Base-by-base conservation (phyloP, 1,284 basidiomycete species). In the Boletellus dicymbophilus region DNA sequence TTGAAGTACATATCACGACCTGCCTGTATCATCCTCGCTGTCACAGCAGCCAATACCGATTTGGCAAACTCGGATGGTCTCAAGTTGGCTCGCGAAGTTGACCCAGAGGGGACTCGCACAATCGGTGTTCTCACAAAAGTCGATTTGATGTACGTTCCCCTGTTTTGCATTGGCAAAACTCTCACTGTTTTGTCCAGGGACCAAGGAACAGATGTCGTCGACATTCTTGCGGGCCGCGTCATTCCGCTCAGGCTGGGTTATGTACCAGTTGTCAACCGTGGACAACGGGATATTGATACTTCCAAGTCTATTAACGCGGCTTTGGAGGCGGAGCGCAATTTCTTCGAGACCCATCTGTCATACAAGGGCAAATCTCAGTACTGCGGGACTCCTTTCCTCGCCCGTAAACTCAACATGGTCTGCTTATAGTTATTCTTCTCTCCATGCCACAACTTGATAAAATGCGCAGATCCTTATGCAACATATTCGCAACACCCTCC, bases 51-150 rank as follows among this genome's bases (percentile, higher is more conserved):
- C 58, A 98, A 98, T 70, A 91, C 88, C 33, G 96, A 99, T 77
- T 78, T 99, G 79, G 96, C 96, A 51, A 99, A 99, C 75, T 98
- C 95, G 21, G 96, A 98, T 71, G 96, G 96, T 46, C 72, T 99
- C 69, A 98, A 98, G 77, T 75, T 98, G 75, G 96, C 95, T 36
- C 81, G 96, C 53, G 95, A 98, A 65, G 94, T 98, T 25, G 96
- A 99, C 68, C 94, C 95, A 1, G 96, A 98, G 52, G 96, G 96
- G 42, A 84, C 87, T 42, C 81, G 96, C 65, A 99, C 96, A 27
- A 97, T 98, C 60, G 96, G 96, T 81, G 96, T 98, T 18, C 75
- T 99, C 65, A 98, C 96, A 22, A 98, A 99, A 74, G 90, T 99
- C 44, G 96, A 99, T 69, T 76, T 98, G 56, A 98, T 98, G 96